A percentile compares a stretch with the other conserved stretches of the same genome.
Evolutionary conservation across 805 yeast species (phyloP).

Genomic region (Candida awuae): DNA sequence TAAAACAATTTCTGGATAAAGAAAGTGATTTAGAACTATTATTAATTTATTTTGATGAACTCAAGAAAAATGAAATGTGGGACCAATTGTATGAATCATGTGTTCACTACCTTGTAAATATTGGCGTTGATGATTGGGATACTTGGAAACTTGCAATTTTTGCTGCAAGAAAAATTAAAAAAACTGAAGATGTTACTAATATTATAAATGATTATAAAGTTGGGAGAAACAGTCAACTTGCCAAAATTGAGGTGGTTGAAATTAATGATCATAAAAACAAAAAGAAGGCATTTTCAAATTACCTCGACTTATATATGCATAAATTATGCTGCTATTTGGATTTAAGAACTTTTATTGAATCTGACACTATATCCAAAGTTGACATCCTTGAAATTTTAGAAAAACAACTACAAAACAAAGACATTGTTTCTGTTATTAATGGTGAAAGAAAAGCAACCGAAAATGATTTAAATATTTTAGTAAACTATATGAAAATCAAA

Average conservation of each 20-base stretch:
- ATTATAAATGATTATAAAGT: conserved; percentile 28
- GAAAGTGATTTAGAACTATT: conserved; percentile 57
- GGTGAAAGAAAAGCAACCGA: conserved; percentile 15
- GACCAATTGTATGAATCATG: conserved; percentile 35
- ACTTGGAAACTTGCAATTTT: conserved; percentile 56
- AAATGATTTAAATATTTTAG: conserved; percentile 20
- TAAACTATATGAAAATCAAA: conserved; percentile 38
- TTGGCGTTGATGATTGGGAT: conserved; percentile 63
- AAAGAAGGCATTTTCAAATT: conserved; percentile 24
- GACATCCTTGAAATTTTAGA: conserved; percentile 9
- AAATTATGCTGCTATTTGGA: conserved; percentile 65
- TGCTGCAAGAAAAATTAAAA: conserved; percentile 34
- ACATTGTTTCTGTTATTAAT: conserved; percentile 9
- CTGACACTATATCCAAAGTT: neutral
- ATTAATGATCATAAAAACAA: neutral
- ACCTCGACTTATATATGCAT: conserved; percentile 38
- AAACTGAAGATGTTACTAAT: conserved; percentile 26
- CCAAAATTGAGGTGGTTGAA: conserved; percentile 35
- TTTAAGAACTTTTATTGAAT: conserved; percentile 28
- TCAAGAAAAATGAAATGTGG: conserved; percentile 38
- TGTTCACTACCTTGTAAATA: conserved; percentile 34
- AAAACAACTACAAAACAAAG: conserved; percentile 6
- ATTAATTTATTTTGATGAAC: conserved; percentile 41
- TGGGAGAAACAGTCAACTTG: conserved; percentile 52
- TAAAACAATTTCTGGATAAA: conserved; percentile 28